Conservation (phyloP, 306 rosid species). For the Ceratonia siliqua region DNA sequence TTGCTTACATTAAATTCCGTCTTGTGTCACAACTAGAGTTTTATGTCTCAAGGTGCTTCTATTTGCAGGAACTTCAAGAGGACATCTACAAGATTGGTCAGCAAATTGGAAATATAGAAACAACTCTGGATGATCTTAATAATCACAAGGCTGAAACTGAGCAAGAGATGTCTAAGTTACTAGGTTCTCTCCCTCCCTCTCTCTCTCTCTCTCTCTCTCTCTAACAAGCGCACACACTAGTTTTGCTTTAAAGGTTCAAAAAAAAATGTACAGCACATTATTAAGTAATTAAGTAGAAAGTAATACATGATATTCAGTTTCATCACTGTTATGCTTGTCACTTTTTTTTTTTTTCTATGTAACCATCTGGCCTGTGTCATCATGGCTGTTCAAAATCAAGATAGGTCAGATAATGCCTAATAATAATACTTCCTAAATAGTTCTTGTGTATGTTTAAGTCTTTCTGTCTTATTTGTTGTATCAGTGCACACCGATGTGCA, state of each 20-base stretch:
- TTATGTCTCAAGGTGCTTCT: conserved; percentile 11
- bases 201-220: not conserved
- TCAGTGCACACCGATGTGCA: not conserved
- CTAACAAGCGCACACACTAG: not conserved
- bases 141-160: conserved; percentile 31
- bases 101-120: conserved; percentile 28
- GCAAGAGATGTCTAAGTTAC: conserved; percentile 32
- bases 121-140: not conserved
- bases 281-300: not conserved
- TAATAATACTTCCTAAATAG: not conserved
- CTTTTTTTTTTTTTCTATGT: not conserved
- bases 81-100: not conserved
- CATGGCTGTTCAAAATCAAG: not conserved
- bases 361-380: not conserved
- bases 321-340: not conserved
- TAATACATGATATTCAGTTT: not conserved
- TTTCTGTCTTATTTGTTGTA: not conserved
- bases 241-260: not conserved
- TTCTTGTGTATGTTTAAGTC: not conserved
- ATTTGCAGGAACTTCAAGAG: conserved; percentile 37
- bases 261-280: not conserved
- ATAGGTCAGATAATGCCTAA: not conserved
- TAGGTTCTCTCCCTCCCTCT: conserved; percentile 41
- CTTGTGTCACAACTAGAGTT: not conserved
- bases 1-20: not conserved